These are phyloP conservation scores for Gossypium davidsonii DNA, from an alignment of 441 rosid genomes.

Conservation along the genomic window DNA sequence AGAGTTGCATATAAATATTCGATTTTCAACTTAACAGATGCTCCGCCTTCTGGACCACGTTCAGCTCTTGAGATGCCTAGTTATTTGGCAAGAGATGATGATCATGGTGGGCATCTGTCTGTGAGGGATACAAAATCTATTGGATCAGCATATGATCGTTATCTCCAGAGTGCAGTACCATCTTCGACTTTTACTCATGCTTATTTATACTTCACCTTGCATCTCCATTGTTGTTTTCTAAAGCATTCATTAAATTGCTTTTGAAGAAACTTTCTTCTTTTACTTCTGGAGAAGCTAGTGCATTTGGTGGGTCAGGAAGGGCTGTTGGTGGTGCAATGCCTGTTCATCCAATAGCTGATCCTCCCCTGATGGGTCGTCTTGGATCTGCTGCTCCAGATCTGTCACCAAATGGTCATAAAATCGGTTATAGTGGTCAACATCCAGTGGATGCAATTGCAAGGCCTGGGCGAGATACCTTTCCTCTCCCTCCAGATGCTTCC, in stretches of 20 bases:
- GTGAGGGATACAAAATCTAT: slow-evolving; percentile 67
- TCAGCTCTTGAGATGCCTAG: slow-evolving; percentile 38
- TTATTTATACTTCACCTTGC: not conserved
- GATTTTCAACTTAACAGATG: not conserved
- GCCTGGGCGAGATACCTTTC: slow-evolving; percentile 36
- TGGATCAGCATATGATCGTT: slow-evolving; percentile 70
- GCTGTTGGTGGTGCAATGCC: slow-evolving; percentile 28
- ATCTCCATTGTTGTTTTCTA: slow-evolving; percentile 13
- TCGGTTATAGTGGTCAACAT: slow-evolving; percentile 32
- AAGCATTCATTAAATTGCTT: slow-evolving; percentile 20
- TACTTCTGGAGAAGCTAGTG: slow-evolving; percentile 53
- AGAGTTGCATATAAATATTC: not conserved
- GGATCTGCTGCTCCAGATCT: slow-evolving; percentile 35
- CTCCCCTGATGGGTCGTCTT: slow-evolving; percentile 36
- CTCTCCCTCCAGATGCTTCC: slow-evolving; percentile 67
- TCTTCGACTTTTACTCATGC: slow-evolving; percentile 5
- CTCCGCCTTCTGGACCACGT: slow-evolving; percentile 31
- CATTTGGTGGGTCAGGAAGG: slow-evolving; percentile 36
- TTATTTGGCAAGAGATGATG: slow-evolving; percentile 55
- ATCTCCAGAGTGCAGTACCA: slow-evolving; percentile 51
- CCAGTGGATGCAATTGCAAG: slow-evolving; percentile 30
- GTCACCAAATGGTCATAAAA: slow-evolving; percentile 39
- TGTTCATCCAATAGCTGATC: slow-evolving; percentile 37
- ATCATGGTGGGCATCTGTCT: slow-evolving; percentile 31
- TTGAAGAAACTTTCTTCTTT: slow-evolving; percentile 55